Percentiles rank a stretch among this genome's conserved stretches.
Evolutionary conservation across 805 yeast species (phyloP).

Genomic region (Yamadazyma ubonensis): DNA sequence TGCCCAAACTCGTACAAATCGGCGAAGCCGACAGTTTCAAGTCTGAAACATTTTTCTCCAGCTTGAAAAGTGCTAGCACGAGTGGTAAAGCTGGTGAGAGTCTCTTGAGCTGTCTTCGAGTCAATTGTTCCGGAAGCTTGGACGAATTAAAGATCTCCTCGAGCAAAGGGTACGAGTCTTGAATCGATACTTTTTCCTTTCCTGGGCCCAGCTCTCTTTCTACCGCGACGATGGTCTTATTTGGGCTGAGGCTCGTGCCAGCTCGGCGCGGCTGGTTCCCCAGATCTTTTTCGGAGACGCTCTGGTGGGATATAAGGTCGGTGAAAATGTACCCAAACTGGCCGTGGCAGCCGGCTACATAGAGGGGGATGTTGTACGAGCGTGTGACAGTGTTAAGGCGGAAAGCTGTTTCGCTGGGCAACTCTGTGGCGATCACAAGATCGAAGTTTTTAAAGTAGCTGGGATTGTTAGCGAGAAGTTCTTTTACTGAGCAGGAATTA

Average conservation of each 20-base stretch:
- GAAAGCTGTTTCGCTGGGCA: slow-evolving; percentile 41
- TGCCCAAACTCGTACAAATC: slow-evolving; percentile 31
- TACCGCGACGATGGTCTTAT: slow-evolving; percentile 34
- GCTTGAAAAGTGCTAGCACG: slow-evolving; percentile 55
- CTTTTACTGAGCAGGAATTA: slow-evolving; percentile 30
- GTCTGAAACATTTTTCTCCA: slow-evolving; percentile 24
- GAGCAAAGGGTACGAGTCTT: slow-evolving; percentile 39
- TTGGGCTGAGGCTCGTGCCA: slow-evolving; percentile 52
- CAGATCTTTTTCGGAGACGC: slow-evolving; percentile 51
- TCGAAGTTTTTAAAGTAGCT: slow-evolving; percentile 56
- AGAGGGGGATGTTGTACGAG: slow-evolving; percentile 58
- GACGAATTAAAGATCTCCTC: slow-evolving; percentile 32
- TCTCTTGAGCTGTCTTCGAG: slow-evolving; percentile 45
- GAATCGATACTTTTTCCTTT: slow-evolving; percentile 43
- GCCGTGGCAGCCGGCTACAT: slow-evolving; percentile 70
- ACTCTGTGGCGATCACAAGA: slow-evolving; percentile 74
- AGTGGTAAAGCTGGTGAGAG: slow-evolving; percentile 59
- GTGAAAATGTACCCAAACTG: slow-evolving; percentile 78
- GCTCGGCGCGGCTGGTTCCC: slow-evolving; percentile 41
- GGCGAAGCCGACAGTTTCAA: slow-evolving; percentile 27
- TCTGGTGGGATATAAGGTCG: slow-evolving; percentile 68
- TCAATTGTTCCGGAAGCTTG: slow-evolving; percentile 41
- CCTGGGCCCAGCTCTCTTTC: slow-evolving; percentile 31
- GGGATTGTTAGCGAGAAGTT: slow-evolving; percentile 16
- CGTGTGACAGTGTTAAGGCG: slow-evolving; percentile 54